Base-by-base conservation (phyloP, 768 basidiomycete species). In the Pisolithus orientalis region DNA sequence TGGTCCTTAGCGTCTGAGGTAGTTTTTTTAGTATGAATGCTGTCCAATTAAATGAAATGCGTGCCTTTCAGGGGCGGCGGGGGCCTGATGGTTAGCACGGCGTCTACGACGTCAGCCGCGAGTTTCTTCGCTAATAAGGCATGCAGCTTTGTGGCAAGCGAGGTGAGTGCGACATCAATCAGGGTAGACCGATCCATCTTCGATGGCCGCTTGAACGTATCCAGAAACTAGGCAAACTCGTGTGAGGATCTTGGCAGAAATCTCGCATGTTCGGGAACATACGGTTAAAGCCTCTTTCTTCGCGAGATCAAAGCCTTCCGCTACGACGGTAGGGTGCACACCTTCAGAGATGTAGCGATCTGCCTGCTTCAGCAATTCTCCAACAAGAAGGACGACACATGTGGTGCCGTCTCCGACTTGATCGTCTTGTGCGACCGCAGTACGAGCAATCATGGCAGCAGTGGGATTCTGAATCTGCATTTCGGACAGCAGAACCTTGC, bases 381-480 rank as follows among this genome's bases (percentile, higher is more conserved):
- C 96, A 44, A 98, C 96, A 28, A 99, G 79, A 25, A 99, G 77
- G 9, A 96, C 94, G 38, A 98, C 95, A 39, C 90, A 94, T 16
- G 96, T 99, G 32, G 96, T 99, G 51, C 96, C 96, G 73, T 99
- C 96, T 57, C 96, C 96, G 42, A 96, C 94, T 78, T 97, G 94
- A 65, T 98, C 96, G 61, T 99, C 96, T 68, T 98, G 96, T 3
- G 96, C 95, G 24, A 97, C 95, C 13, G 96, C 96, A 40, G 96
- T 97, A 48, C 94, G 84, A 44, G 96, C 96, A 65, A 99, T 93
- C 92, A 99, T 95, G 31, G 96, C 94, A 16, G 96, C 96, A 3
- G 96, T 98, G 29, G 96, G 96, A 69, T 99, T 98, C 72, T 91
- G 89, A 61, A 99, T 99, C 74, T 98, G 96, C 96, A 99, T 99